Evolutionary conservation across 805 yeast species (phyloP).

Genomic region (Pichia nanzhaoensis): DNA sequence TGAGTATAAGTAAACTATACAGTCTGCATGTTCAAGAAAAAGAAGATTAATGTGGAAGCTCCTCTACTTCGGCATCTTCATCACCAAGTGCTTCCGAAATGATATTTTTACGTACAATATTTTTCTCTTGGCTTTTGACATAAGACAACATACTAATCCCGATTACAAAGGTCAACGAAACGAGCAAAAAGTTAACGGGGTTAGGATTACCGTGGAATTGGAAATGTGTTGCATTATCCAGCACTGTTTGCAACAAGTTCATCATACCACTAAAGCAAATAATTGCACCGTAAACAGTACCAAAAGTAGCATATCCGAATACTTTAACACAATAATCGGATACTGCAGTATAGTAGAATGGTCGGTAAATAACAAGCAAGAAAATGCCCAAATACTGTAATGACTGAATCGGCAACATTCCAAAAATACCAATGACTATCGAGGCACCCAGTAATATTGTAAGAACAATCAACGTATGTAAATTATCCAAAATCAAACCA

Average conservation of each 20-base stretch:
- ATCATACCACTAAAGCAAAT: slow-evolving; percentile 78
- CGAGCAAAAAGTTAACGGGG: slow-evolving; percentile 61
- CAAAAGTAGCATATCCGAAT: slow-evolving; percentile 88
- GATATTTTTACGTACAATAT: slow-evolving; percentile 43
- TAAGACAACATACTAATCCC: slow-evolving; percentile 40
- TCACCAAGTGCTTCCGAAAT: slow-evolving; percentile 63
- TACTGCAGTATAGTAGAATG: slow-evolving; percentile 87
- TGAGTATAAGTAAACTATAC: slow-evolving; percentile 31
- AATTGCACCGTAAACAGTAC: slow-evolving; percentile 82
- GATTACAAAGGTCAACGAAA: slow-evolving; percentile 46
- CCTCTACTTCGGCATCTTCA: slow-evolving; percentile 23
- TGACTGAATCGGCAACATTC: slow-evolving; percentile 43
- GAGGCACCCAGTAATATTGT: slow-evolving; percentile 48
- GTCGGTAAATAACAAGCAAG: slow-evolving; percentile 74
- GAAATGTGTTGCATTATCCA: slow-evolving; percentile 68
- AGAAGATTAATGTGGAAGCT: neutral
- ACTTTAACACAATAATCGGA: slow-evolving; percentile 90
- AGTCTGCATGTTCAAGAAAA: too few species aligned
- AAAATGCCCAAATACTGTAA: slow-evolving; percentile 65
- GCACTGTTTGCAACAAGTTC: slow-evolving; percentile 61
- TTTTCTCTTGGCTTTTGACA: slow-evolving; percentile 36
- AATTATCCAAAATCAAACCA: slow-evolving; percentile 71
- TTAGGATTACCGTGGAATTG: slow-evolving; percentile 66
- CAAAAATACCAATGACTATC: slow-evolving; percentile 60
- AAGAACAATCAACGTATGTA: slow-evolving; percentile 54